Evolutionary conservation across 805 yeast species (phyloP).

Genomic region (Helenozyma rhizophorensis): DNA sequence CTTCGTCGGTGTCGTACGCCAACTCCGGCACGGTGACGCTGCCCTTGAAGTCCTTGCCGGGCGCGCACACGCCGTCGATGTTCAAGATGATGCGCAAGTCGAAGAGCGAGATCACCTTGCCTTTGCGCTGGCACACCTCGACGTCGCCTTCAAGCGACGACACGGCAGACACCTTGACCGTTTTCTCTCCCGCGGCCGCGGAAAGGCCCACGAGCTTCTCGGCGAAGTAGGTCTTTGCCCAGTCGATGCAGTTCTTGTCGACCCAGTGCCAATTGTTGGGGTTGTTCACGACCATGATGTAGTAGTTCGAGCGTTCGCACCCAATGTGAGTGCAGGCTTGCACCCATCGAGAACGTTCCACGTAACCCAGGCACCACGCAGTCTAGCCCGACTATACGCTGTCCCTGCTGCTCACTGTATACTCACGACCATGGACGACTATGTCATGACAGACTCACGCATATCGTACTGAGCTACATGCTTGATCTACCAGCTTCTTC

Average conservation of each 20-base stretch:
- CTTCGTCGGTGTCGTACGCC: slow-evolving; percentile 84
- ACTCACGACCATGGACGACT: no score
- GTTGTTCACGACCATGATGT: slow-evolving; percentile 83
- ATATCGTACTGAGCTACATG: no score
- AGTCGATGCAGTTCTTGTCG: slow-evolving; percentile 90
- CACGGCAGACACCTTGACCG: slow-evolving; percentile 39
- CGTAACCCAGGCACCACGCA: no score
- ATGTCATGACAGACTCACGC: no score
- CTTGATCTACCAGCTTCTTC: no score
- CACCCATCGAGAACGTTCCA: no score
- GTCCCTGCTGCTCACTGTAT: no score
- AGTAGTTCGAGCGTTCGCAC: background rate
- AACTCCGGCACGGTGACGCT: slow-evolving; percentile 83
- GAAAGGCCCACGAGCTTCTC: slow-evolving; percentile 52
- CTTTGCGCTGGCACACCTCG: slow-evolving; percentile 95
- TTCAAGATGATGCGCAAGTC: slow-evolving; percentile 67
- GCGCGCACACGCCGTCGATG: slow-evolving; percentile 41
- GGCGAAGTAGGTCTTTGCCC: slow-evolving; percentile 79
- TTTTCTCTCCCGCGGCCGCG: slow-evolving; percentile 27
- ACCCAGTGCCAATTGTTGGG: slow-evolving; percentile 99
- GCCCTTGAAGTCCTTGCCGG: slow-evolving; percentile 50
- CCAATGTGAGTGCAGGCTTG: no score
- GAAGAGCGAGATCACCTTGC: slow-evolving; percentile 88
- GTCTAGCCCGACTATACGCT: no score
- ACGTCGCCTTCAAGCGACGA: slow-evolving; percentile 87